Evolutionary conservation across 768 basidiomycete species (phyloP).

Genomic region (Hericium alpestre): DNA sequence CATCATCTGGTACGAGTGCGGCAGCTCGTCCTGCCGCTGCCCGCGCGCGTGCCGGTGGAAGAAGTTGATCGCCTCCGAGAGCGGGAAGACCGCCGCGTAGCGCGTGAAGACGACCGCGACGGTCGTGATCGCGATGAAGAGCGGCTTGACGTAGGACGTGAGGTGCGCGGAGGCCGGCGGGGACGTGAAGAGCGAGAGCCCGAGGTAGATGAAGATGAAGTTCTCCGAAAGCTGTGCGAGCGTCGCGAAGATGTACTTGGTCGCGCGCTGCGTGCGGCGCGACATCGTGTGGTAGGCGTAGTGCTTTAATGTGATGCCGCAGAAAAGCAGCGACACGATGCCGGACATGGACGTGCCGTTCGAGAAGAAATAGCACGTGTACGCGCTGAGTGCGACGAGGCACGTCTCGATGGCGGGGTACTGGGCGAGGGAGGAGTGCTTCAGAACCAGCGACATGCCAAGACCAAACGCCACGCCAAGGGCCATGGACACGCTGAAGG

Average conservation of each 20-base stretch:
- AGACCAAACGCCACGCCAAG: slow-evolving; percentile 89
- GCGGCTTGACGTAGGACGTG: slow-evolving; percentile 81
- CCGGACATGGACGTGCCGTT: slow-evolving; percentile 91
- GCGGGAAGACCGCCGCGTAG: slow-evolving; percentile 91
- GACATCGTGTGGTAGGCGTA: slow-evolving; percentile 99
- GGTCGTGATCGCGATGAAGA: slow-evolving; percentile 88
- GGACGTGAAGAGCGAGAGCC: slow-evolving; percentile 89
- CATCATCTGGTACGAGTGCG: slow-evolving; percentile 99
- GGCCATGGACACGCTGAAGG: slow-evolving; percentile 90
- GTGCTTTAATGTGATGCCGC: slow-evolving; percentile 97
- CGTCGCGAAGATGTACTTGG: slow-evolving; percentile 90
- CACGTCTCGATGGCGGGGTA: slow-evolving; percentile 98
- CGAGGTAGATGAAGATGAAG: slow-evolving; percentile 99
- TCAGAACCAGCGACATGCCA: slow-evolving; percentile 82
- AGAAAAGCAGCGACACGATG: slow-evolving; percentile 95
- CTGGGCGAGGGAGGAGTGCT: slow-evolving; percentile 78
- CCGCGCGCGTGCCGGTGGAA: slow-evolving; percentile 78
- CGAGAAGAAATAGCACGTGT: slow-evolving; percentile 98
- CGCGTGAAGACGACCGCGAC: slow-evolving; percentile 91
- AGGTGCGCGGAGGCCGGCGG: slow-evolving; percentile 69
- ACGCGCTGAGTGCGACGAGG: slow-evolving; percentile 86
- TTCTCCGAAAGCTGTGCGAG: slow-evolving; percentile 95
- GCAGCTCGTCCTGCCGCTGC: slow-evolving; percentile 81
- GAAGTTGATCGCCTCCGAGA: slow-evolving; percentile 91
- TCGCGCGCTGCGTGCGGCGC: slow-evolving; percentile 81